Conservation (phyloP, 1,284 basidiomycete genomes). For the Inonotus hispidus region DNA sequence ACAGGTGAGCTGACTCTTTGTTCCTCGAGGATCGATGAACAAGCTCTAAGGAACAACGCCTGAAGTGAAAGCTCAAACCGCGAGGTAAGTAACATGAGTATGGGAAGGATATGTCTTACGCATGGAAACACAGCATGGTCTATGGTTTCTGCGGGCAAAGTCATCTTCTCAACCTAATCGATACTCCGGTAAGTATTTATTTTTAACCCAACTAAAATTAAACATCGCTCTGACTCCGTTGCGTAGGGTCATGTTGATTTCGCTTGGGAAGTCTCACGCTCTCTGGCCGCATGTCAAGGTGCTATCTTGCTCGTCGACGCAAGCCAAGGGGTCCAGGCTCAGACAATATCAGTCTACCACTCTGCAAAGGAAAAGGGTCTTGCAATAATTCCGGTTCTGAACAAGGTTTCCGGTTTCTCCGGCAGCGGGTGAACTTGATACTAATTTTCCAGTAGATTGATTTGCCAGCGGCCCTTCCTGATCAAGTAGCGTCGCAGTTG, state of each 20-base stretch:
- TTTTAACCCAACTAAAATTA: background rate
- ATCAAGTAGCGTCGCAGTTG: slow-evolving; percentile 76
- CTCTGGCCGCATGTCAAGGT: slow-evolving; percentile 90
- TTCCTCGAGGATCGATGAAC: slow-evolving; percentile 1
- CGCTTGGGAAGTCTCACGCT: slow-evolving; percentile 93
- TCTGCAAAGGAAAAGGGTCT: slow-evolving; percentile 80
- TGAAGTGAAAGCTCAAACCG: slow-evolving; percentile 85
- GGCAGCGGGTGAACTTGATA: background rate
- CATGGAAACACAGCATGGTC: slow-evolving; percentile 61
- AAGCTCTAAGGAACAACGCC: background rate
- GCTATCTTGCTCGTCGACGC: slow-evolving; percentile 91
- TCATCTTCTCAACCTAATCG: slow-evolving; percentile 91
- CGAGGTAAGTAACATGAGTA: slow-evolving; percentile 46
- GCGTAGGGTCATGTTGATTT: slow-evolving; percentile 90
- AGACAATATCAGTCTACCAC: slow-evolving; percentile 94
- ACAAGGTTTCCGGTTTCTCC: slow-evolving; percentile 61
- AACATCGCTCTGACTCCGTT: slow-evolving; percentile 1
- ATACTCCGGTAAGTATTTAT: slow-evolving; percentile 71
- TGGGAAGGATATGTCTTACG: slow-evolving; percentile 15
- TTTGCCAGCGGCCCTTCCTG: slow-evolving; percentile 80
- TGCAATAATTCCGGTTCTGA: slow-evolving; percentile 88
- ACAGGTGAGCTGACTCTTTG: slow-evolving; percentile 53
- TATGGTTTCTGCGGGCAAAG: slow-evolving; percentile 47
- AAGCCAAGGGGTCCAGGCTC: slow-evolving; percentile 96
- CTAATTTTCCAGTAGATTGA: slow-evolving; percentile 61